A percentile compares a stretch with the other conserved stretches of the same genome.
These are phyloP conservation scores for Botryotinia calthae DNA, from an alignment of 2,329 filamentous ascomycete species.

Conservation along the genomic window DNA sequence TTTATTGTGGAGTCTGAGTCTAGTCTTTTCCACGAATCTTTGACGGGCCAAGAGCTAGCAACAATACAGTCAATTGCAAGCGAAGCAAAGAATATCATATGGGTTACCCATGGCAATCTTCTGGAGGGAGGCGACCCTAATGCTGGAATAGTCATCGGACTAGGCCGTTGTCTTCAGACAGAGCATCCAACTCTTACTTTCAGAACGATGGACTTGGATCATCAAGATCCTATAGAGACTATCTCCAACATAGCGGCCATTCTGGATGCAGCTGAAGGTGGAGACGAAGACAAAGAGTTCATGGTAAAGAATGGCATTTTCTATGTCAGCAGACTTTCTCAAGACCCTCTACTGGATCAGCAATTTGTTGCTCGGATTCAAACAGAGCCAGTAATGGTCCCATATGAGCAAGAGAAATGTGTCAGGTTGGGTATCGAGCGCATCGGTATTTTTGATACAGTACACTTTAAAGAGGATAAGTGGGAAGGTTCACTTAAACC, in stretches of 20 bases:
- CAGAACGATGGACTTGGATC: slow-evolving; percentile 20
- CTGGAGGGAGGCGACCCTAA: slow-evolving; percentile 13
- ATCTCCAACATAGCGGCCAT: background rate
- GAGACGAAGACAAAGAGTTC: slow-evolving; percentile 13
- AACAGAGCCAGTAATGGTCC: background rate
- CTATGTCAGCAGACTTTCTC: slow-evolving; percentile 23
- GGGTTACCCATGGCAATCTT: slow-evolving; percentile 21
- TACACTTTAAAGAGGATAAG: slow-evolving; percentile 5
- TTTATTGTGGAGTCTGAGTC: slow-evolving; percentile 4
- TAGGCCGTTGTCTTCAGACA: slow-evolving; percentile 17
- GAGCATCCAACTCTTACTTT: slow-evolving; percentile 25
- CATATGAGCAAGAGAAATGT: slow-evolving; percentile 4
- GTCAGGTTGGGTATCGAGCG: slow-evolving; percentile 9
- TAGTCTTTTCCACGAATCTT: slow-evolving; percentile 6
- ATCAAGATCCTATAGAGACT: background rate
- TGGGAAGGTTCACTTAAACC: background rate
- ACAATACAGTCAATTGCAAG: background rate
- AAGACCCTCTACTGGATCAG: slow-evolving; percentile 16
- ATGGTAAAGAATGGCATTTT: slow-evolving; percentile 1
- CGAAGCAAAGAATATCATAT: background rate
- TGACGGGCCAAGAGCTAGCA: slow-evolving; percentile 6
- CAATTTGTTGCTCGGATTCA: slow-evolving; percentile 21
- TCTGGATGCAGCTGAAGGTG: background rate
- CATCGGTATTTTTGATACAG: slow-evolving; percentile 20
- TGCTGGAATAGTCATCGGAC: slow-evolving; percentile 15